Evolutionary conservation across 2,329 filamentous ascomycete genomes (phyloP).

Genomic region (Drechslera avenae): DNA sequence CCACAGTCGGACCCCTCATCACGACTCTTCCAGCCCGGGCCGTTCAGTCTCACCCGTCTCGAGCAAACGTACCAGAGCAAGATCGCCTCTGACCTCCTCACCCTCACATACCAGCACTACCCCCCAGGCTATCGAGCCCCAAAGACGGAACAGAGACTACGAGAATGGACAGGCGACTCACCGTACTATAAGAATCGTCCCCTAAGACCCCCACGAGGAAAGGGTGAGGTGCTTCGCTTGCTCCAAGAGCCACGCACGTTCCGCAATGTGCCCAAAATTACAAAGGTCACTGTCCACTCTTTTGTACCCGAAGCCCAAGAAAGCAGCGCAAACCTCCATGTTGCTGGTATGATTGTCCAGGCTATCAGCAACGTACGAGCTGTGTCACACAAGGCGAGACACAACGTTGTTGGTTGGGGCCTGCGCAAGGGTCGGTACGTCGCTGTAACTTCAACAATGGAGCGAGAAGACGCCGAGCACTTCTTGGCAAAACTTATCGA

Average conservation of each 20-base stretch:
- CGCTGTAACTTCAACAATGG: constrained; percentile 76
- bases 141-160: constrained; percentile 68
- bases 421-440: constrained; percentile 73
- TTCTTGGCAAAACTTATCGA: constrained; percentile 91
- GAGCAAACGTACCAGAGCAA: constrained; percentile 90
- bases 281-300: constrained; percentile 79
- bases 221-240: constrained; percentile 69
- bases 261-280: constrained; percentile 82
- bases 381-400: constrained; percentile 69
- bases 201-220: constrained; percentile 81
- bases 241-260: constrained; percentile 73
- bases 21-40: constrained; percentile 85
- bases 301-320: constrained; percentile 70
- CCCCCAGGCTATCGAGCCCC: constrained; percentile 74
- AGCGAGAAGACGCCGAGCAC: constrained; percentile 81
- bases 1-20: constrained; percentile 83
- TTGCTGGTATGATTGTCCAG: constrained; percentile 83
- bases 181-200: constrained; percentile 94
- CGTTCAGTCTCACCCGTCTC: constrained; percentile 85
- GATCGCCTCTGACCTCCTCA: constrained; percentile 84
- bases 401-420: constrained; percentile 75
- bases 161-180: constrained; percentile 85
- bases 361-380: constrained; percentile 81
- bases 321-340: constrained; percentile 76
- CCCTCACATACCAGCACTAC: constrained; percentile 83